Evolutionary conservation across 2,329 filamentous ascomycete species (phyloP), one percentile per base, ranked within the genome.

Genomic region (Paecilomyces dactylethromorphus): DNA sequence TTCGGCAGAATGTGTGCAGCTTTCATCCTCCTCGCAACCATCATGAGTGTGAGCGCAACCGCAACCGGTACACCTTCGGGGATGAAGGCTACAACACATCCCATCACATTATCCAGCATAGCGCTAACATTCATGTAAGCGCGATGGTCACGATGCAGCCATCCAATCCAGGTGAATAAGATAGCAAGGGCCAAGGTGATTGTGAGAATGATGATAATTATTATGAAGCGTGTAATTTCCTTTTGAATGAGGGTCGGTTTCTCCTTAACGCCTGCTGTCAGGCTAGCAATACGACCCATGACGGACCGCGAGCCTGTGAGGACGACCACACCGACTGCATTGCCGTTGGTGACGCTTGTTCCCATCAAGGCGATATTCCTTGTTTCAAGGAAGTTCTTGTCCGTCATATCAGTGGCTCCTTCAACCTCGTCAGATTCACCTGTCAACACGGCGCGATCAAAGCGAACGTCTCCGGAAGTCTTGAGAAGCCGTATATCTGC

Each of bases 1-100:
- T 92, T 92, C 81, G 88, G 91, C 5, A 92, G 80, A 54, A 92
- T 86, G 65, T 88, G 88, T 72, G 90, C 86, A 71, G 87, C 84
- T 63, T 83, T 83, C 89, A 92, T 92, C 62, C 89, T 82, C 62
- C 87, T 88, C 21, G 90, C 89, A 2, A 86, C 86, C 63, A 92
- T 91, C 1, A 89, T 92, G 61, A 92, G 78, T 10, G 86, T 88
- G 1, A 87, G 83, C 0, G 87, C 88, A 32, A 90, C 78, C 0
- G 86, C 87, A 56, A 91, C 86, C 0, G 88, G 87, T 1, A 91
- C 78, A 18, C 88, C 88, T 71, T 91, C 89, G 0, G 89, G 89
- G n/a, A 92, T 90, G 69, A 91, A 91, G 1, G 88, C 88, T 1
- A 91, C 86, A 0, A 88, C 88, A 3, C 90, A 85, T 32, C 82